Base-by-base conservation (phyloP, 495 filamentous ascomycete species). In the Aspergillus diversus region DNA sequence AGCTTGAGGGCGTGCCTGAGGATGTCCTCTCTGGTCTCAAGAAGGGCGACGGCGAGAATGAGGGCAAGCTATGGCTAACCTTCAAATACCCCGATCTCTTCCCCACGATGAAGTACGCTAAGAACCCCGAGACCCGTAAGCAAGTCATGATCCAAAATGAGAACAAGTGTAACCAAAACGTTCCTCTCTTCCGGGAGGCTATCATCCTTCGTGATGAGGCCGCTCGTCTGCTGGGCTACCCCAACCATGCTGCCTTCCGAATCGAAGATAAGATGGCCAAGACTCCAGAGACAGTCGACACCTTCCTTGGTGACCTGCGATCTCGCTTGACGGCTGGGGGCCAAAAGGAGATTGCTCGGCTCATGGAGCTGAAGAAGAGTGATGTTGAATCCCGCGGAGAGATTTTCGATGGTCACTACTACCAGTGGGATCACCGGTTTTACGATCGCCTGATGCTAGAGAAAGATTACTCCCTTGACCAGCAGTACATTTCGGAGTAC, bases 211-310 rank as follows among this genome's bases (percentile, higher is more conserved):
- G 96, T 16, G 95, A 99, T 67, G 96, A 99, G 77, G 92, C 89
- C 27, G 95, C 96, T 37, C 87, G 96, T 55, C 79, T 99, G 43
- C 80, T 99, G 31, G 93, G 92, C 6, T 99, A 97, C 75, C 90
- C 89, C 17, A 91, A 96, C 69, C 94, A 97, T 77, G 95, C 95
- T 34, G 86, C 92, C 21, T 93, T 97, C 82, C 83, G 86, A 35
- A 90, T 99, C 50, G 94, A 97, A 74, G 91, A 95, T 62, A 97
- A 97, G 84, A 99, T 99, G 96, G 93, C 93, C 59, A 97, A 98
- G 83, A 90, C 87, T 0, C 87, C 93, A 0, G 86, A 92, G 77
- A 92, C 89, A 0, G 96, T 99, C 0, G 80, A 93, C 68, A 84
- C 86, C 57, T 97, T 99, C 75, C 75, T 99, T 17, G 86, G 82